phyloP scores from a whole-genome alignment of 495 filamentous ascomycete species.

The Aspergillus panamensis region DNA sequence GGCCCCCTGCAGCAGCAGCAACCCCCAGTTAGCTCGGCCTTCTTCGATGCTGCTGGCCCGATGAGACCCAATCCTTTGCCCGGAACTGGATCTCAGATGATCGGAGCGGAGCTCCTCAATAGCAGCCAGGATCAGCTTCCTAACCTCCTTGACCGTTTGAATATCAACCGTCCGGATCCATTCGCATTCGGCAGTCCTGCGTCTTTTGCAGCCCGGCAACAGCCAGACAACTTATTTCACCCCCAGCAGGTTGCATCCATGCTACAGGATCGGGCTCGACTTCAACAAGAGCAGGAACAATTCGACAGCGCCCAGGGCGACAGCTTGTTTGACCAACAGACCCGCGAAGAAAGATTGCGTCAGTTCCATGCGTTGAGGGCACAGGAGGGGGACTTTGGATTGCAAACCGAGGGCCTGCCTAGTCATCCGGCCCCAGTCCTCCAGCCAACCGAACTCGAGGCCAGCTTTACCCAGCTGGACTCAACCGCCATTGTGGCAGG shows the following conservation, averaged over 20 bases:
- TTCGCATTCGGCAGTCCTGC: slow-evolving; percentile 48
- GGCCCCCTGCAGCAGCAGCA: slow-evolving; percentile 53
- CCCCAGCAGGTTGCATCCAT: slow-evolving; percentile 57
- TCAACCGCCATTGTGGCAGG: slow-evolving; percentile 23
- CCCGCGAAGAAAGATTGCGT: slow-evolving; percentile 56
- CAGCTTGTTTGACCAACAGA: slow-evolving; percentile 49
- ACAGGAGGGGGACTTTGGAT: slow-evolving; percentile 47
- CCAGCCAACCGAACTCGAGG: slow-evolving; percentile 17
- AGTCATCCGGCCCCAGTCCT: slow-evolving; percentile 35
- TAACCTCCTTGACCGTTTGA: slow-evolving; percentile 57
- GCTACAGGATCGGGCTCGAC: slow-evolving; percentile 56
- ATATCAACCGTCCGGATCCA: slow-evolving; percentile 50
- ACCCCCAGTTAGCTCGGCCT: slow-evolving; percentile 51
- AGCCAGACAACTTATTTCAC: slow-evolving; percentile 51
- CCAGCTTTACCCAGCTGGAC: slow-evolving; percentile 21
- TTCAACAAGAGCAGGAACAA: slow-evolving; percentile 62
- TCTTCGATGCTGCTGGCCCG: slow-evolving; percentile 63
- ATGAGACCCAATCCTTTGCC: slow-evolving; percentile 39
- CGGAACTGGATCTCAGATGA: slow-evolving; percentile 48
- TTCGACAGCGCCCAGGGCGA: slow-evolving; percentile 50
- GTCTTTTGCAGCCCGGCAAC: slow-evolving; percentile 52
- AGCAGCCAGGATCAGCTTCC: slow-evolving; percentile 58
- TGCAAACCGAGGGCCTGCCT: slow-evolving; percentile 43
- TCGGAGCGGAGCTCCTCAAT: slow-evolving; percentile 47
- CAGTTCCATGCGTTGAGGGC: slow-evolving; percentile 60